Evolutionary conservation across 2,329 filamentous ascomycete genomes (phyloP).

Genomic region (Karstenula rhodostoma): DNA sequence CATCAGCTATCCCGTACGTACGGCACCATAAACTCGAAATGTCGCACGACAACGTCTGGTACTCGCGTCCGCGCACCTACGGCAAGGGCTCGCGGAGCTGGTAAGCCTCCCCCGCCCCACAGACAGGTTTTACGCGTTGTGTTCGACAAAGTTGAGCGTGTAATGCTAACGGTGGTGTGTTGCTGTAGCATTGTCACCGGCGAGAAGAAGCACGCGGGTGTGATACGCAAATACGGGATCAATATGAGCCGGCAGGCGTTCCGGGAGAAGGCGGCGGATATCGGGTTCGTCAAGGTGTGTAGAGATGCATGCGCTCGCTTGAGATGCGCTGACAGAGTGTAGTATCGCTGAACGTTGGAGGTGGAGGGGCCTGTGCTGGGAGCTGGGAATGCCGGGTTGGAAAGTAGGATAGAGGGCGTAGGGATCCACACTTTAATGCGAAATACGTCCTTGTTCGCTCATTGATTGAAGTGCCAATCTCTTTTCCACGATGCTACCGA

Average conservation of each 20-base stretch:
- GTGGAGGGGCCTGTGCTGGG: not conserved
- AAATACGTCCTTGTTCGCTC: not conserved
- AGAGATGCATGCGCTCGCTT: no score
- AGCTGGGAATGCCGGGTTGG: not conserved
- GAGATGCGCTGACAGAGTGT: not conserved
- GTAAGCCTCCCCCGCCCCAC: constrained; percentile 64
- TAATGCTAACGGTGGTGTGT: no score
- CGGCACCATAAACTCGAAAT: no score
- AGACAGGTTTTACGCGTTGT: not conserved
- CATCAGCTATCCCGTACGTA: no score
- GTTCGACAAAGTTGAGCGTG: no score
- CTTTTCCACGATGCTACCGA: no score
- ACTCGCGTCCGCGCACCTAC: constrained; percentile 75
- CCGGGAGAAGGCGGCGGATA: constrained; percentile 70
- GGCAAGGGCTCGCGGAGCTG: constrained; percentile 93
- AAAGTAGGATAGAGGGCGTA: not conserved
- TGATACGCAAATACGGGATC: constrained; percentile 99
- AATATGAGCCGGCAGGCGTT: constrained; percentile 77
- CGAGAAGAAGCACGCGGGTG: constrained; percentile 69
- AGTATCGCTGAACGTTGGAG: not conserved
- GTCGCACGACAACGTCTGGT: constrained; percentile 12
- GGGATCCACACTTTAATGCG: not conserved
- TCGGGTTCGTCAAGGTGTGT: constrained; percentile 70
- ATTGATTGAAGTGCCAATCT: not conserved
- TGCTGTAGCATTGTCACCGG: constrained; percentile 35